Evolutionary conservation across 176 grass and related monocot genomes (phyloP).

Genomic region (Juncus effusus): DNA sequence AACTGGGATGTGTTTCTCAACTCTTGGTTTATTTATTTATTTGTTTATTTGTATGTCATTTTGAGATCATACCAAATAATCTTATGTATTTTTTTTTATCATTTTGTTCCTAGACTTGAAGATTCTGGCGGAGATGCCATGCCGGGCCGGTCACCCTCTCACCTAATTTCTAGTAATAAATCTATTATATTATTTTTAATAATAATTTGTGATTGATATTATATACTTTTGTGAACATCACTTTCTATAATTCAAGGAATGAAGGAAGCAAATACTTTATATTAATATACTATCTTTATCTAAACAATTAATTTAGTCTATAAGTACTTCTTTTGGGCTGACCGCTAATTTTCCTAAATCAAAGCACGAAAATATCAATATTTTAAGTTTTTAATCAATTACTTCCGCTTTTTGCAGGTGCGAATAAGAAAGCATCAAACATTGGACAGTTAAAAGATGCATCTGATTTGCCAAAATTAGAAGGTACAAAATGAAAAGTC

Average conservation of each 20-base stretch:
- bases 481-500: constrained; percentile 35
- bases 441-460: constrained; percentile 58
- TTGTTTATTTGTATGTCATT: neutral
- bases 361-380: constrained; percentile 12
- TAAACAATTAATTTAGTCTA: neutral
- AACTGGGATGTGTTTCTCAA: too few species aligned
- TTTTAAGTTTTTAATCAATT: constrained; percentile 13
- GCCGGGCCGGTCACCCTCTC: constrained; percentile 56
- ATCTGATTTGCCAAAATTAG: constrained; percentile 54
- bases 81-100: constrained; percentile 16
- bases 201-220: too few species aligned
- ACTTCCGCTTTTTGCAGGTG: constrained; percentile 43
- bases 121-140: constrained; percentile 65
- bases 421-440: constrained; percentile 80
- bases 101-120: constrained; percentile 56
- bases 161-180: constrained; percentile 52
- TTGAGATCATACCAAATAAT: neutral
- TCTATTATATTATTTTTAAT: neutral
- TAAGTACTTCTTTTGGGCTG: neutral
- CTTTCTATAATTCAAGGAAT: too few species aligned
- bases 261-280: too few species aligned
- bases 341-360: neutral
- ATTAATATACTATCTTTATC: neutral
- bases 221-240: too few species aligned
- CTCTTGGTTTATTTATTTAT: neutral